phyloP scores from a whole-genome alignment of 768 basidiomycete genomes.

The Tylopilus intermedius region DNA sequence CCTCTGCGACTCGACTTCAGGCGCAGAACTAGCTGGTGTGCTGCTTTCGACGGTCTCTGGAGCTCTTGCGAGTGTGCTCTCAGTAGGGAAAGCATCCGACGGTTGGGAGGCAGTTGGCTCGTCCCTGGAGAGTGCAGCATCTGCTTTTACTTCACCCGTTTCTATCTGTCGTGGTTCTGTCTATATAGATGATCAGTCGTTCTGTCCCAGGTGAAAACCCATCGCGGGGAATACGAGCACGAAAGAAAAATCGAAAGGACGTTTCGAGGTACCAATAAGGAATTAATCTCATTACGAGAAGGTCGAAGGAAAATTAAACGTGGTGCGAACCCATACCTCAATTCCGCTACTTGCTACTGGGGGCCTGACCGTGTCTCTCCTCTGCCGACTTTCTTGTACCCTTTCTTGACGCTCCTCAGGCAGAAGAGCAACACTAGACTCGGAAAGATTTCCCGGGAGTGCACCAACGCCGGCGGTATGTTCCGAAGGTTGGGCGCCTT shows the following conservation, averaged over 20 bases:
- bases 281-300: not conserved
- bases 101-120: not conserved
- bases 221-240: not conserved
- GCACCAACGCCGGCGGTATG: slow-evolving; percentile 42
- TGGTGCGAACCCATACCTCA: slow-evolving; percentile 11
- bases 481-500: slow-evolving; percentile 31
- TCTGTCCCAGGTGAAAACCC: not conserved
- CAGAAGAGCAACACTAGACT: slow-evolving; percentile 43
- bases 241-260: not conserved
- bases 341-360: not conserved
- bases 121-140: not conserved
- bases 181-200: slow-evolving; percentile 5
- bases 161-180: slow-evolving; percentile 3
- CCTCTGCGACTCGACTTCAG: not conserved
- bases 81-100: not conserved
- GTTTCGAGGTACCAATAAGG: not conserved
- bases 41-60: not conserved
- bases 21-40: not conserved
- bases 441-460: slow-evolving; percentile 42
- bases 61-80: no score
- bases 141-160: slow-evolving; percentile 1
- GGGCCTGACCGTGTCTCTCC: slow-evolving; percentile 17
- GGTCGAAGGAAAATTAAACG: not conserved
- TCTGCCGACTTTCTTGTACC: slow-evolving; percentile 7
- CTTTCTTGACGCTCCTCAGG: slow-evolving; percentile 41